Evolutionary conservation across 192 early-diverging fungal genomes (phyloP).

Genomic region (Pilobolus umbonatus): DNA sequence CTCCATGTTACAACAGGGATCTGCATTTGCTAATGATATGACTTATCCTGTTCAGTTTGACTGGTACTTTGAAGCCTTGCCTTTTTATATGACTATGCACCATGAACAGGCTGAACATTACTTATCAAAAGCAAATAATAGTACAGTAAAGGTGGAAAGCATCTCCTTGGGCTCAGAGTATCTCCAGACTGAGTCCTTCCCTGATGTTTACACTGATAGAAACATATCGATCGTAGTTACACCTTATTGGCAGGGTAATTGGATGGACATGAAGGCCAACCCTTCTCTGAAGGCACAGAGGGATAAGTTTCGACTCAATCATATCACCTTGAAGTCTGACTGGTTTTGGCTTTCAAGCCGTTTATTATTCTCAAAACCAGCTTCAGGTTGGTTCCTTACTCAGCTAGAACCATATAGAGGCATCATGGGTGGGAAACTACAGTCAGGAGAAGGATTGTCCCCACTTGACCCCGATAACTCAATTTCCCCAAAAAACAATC

Average conservation of each 20-base stretch:
- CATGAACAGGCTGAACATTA: slow-evolving; percentile 22
- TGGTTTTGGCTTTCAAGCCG: slow-evolving; percentile 28
- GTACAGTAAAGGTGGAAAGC: not conserved
- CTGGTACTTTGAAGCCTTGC: slow-evolving; percentile 24
- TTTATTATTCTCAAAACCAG: slow-evolving; percentile 22
- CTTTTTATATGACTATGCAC: slow-evolving; percentile 17
- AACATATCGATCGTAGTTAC: slow-evolving; percentile 9
- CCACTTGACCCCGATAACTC: slow-evolving; percentile 12
- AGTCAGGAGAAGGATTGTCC: slow-evolving; percentile 9
- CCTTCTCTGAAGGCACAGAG: not conserved
- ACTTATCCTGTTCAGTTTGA: slow-evolving; percentile 16
- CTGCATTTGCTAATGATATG: slow-evolving; percentile 21
- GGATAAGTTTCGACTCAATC: slow-evolving; percentile 14
- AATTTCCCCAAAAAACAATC: not conserved
- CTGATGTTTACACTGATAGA: not conserved
- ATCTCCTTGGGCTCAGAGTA: not conserved
- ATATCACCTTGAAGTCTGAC: slow-evolving; percentile 11
- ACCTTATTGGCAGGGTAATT: not conserved
- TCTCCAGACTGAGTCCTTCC: not conserved
- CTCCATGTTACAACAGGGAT: slow-evolving; percentile 22
- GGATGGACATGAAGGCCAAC: not conserved
- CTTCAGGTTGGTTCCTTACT: slow-evolving; percentile 12
- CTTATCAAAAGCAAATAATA: not conserved
- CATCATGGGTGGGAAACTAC: slow-evolving; percentile 19
- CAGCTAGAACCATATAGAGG: slow-evolving; percentile 14